phyloP scores from a whole-genome alignment of 176 grass and related monocot genomes.

The Guadua angustifolia region DNA sequence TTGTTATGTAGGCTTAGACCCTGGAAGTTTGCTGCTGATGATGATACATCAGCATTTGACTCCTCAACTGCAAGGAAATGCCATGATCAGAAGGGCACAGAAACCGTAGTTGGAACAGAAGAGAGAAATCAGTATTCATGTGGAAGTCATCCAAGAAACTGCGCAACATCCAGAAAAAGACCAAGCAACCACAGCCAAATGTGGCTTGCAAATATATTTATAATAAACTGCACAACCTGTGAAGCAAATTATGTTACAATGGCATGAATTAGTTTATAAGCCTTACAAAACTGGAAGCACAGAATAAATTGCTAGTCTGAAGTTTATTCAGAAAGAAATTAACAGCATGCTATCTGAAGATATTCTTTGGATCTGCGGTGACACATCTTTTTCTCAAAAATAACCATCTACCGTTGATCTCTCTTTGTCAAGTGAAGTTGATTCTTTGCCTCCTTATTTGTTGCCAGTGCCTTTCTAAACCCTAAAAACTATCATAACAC shows the following conservation, averaged over 20 bases:
- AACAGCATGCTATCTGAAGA: not conserved
- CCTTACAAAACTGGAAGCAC: not conserved
- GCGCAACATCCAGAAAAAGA: constrained; percentile 9
- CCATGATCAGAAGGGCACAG: not conserved
- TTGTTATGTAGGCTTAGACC: constrained; percentile 74
- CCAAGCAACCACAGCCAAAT: constrained; percentile 1
- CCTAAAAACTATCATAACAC: constrained; percentile 9
- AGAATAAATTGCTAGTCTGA: not conserved
- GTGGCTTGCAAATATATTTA: constrained; percentile 28
- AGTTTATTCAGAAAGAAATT: constrained; percentile 13
- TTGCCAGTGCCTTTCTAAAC: not conserved
- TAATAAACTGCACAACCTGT: not conserved
- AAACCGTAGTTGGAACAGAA: constrained; percentile 8
- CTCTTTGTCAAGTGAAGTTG: not conserved
- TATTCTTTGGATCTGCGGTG: constrained; percentile 9
- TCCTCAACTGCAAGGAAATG: constrained; percentile 62
- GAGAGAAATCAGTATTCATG: constrained; percentile 11
- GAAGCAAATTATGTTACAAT: constrained; percentile 12
- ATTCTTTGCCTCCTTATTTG: not conserved
- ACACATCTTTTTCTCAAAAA: constrained; percentile 16
- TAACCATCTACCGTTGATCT: not conserved
- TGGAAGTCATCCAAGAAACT: not conserved
- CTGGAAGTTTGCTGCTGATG: constrained; percentile 64
- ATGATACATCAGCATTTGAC: constrained; percentile 53
- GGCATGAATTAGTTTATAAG: not conserved